phyloP scores from a whole-genome alignment of 2,329 filamentous ascomycete species.

The Myotisia sp. region DNA sequence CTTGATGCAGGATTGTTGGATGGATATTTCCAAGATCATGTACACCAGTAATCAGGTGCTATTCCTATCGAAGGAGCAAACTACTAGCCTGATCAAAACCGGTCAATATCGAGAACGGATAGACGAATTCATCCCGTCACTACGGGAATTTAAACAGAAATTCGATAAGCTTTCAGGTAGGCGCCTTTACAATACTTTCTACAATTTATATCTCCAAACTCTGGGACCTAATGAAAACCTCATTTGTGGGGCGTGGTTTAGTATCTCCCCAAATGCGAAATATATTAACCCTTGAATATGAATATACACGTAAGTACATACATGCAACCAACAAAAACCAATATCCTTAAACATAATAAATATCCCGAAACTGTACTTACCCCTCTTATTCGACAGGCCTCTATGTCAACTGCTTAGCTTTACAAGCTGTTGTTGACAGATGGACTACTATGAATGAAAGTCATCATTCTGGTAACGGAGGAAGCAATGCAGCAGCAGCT shows the following conservation, averaged over 20 bases:
- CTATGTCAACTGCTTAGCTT: constrained; percentile 83
- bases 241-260: no score
- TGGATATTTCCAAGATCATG: constrained; percentile 84
- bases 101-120: constrained; percentile 71
- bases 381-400: constrained; percentile 33
- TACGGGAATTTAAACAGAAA: constrained; percentile 64
- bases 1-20: constrained; percentile 67
- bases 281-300: constrained; percentile 85
- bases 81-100: constrained; percentile 73
- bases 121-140: constrained; percentile 63
- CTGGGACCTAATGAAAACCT: no score
- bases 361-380: constrained; percentile 4
- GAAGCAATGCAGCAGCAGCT: constrained; percentile 12
- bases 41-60: constrained; percentile 77
- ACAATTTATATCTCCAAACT: no score
- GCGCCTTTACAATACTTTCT: no score
- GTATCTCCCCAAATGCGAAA: constrained; percentile 48
- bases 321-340: not conserved
- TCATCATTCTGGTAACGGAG: constrained; percentile 13
- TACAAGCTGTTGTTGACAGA: constrained; percentile 88
- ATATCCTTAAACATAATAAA: not conserved
- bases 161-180: constrained; percentile 55
- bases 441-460: constrained; percentile 56
- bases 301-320: constrained; percentile 58
- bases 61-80: constrained; percentile 76